Base-by-base conservation (phyloP, 768 basidiomycete genomes). In the Gloeostereum incarnatum region DNA sequence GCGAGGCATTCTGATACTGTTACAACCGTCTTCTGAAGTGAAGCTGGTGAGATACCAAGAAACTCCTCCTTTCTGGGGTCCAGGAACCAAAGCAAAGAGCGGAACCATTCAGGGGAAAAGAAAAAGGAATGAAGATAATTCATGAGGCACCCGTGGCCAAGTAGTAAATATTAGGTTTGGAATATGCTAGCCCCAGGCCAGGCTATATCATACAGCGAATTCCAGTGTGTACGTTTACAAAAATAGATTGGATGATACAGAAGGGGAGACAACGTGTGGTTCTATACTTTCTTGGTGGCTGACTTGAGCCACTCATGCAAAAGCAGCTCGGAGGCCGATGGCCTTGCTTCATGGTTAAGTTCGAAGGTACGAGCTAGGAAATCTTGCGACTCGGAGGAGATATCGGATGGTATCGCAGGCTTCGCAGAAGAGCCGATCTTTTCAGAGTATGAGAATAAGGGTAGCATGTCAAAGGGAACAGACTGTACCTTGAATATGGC, bases 21-120 rank as follows among this genome's bases (percentile, higher is more conserved):
- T 2, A 74, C 73, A 6, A n/a, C 58, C 70, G 10, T 71, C 78
- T 5, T 72, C 73, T 14, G 75, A 76, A 40, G 64, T 86, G 41
- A 89, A 87, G 46, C 62, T 94, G 5, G 85, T 93, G 1, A 70
- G 90, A 26, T 96, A 93, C 59, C 91, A 94, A 56, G 74, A 77
- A 44, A 97, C 96, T 52, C 96, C 94, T 4, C 69, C 77, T n/a
- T 69, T 78, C 55, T 99, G 96, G 96, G 94, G 94, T 0, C 96
- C 94, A 0, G 85, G 75, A 11, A 68, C 71, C 38, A 81, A 69
- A 50, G 82, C 84, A 3, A 46, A 44, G 17, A 42, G 52, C 8
- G 60, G 51, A 16, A 55, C 57, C 18, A 59, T 60, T n/a, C 52
- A 41, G n/a, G n/a, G n/a, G 35, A 43, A 35, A 42, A 41, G 41